These are phyloP conservation scores for Stagonosporopsis vannaccii DNA, from an alignment of 2,329 filamentous ascomycete species.

Conservation along the genomic window DNA sequence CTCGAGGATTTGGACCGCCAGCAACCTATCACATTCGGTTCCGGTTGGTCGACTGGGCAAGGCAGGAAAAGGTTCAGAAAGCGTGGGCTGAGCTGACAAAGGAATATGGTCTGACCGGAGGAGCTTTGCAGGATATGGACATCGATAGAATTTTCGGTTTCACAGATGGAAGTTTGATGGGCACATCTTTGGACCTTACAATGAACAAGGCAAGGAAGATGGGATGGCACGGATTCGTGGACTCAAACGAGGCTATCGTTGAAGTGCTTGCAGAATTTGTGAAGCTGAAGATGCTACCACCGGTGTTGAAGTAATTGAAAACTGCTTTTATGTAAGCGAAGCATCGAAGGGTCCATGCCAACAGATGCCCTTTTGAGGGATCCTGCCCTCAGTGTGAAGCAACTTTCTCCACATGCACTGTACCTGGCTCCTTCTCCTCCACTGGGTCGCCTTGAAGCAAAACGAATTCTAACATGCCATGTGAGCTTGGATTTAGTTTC, in stretches of 20 bases:
- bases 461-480: no score
- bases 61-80: constrained; percentile 51
- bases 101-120: constrained; percentile 51
- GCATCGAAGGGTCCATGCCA: neutral
- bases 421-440: no score
- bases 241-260: constrained; percentile 54
- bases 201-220: constrained; percentile 57
- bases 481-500: no score
- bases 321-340: neutral
- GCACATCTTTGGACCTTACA: constrained; percentile 37
- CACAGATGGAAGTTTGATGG: constrained; percentile 51
- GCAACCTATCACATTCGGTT: constrained; percentile 51
- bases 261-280: constrained; percentile 54
- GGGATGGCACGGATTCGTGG: constrained; percentile 58
- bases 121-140: constrained; percentile 51
- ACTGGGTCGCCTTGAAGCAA: no score
- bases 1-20: constrained; percentile 54
- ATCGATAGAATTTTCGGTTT: constrained; percentile 57
- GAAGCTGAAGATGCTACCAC: constrained; percentile 54
- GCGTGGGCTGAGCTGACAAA: constrained; percentile 57
- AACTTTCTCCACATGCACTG: no score
- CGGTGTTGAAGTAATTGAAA: constrained; percentile 5
- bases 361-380: no score
- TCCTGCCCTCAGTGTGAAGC: no score
- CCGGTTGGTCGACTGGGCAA: constrained; percentile 57